Evolutionary conservation across 192 early-diverging fungal genomes (phyloP).

Genomic region (Podila epigama): DNA sequence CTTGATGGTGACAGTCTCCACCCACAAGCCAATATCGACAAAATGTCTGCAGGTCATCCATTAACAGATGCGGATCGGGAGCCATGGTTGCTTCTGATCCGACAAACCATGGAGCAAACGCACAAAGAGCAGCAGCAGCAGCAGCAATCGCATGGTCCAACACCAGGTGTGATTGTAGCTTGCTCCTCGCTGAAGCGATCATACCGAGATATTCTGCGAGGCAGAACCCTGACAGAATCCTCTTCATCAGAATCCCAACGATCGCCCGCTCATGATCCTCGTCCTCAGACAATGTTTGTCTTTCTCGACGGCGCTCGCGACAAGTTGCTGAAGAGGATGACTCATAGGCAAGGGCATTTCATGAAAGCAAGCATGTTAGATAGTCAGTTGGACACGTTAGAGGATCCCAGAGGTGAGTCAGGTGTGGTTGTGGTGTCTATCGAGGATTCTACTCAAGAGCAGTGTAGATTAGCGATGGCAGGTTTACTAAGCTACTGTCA

Average conservation of each 20-base stretch:
- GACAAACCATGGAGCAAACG: conserved; percentile 43
- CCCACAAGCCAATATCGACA: conserved; percentile 60
- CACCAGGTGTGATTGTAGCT: conserved; percentile 59
- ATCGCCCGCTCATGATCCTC: no score
- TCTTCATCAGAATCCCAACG: conserved; percentile 24
- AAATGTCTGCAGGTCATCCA: conserved; percentile 68
- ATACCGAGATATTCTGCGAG: conserved; percentile 71
- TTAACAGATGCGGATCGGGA: conserved; percentile 71
- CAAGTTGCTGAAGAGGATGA: conserved; percentile 55
- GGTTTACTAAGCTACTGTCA: no score
- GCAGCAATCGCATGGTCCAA: neutral
- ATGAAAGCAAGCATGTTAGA: conserved; percentile 60
- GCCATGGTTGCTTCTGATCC: conserved; percentile 67
- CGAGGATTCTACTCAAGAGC: neutral
- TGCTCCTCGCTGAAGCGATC: conserved; percentile 69
- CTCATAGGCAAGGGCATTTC: conserved; percentile 63
- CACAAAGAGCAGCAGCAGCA: conserved; percentile 25
- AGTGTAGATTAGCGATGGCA: neutral
- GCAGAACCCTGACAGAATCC: conserved; percentile 16
- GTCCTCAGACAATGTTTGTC: conserved; percentile 59
- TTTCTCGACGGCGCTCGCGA: conserved; percentile 62
- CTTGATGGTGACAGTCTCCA: conserved; percentile 77
- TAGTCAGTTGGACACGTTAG: conserved; percentile 69
- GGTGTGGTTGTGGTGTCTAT: conserved; percentile 1
- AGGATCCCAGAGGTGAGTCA: conserved; percentile 50